Base-by-base conservation (phyloP, 2,329 filamentous ascomycete genomes). In the Colletotrichum chlorophyti region DNA sequence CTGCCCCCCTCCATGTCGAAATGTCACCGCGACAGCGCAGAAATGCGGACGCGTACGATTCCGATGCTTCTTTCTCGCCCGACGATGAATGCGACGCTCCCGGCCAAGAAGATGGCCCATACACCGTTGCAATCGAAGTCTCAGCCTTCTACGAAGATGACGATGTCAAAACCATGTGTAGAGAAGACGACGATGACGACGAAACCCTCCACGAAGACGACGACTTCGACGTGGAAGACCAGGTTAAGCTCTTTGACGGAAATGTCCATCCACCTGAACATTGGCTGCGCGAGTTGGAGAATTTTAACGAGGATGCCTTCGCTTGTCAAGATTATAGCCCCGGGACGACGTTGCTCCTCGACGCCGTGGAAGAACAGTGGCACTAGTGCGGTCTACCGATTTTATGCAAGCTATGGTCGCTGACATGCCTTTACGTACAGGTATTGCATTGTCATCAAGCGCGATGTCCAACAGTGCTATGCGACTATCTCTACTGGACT, bases 181-280 rank as follows among this genome's bases (percentile, higher is more conserved):
- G 40, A 14, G 45, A 48, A 15, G 19, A 34, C 29, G 29, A 35
- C 29, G 15, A 23, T 11, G 31, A 23, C 3, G 31, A 48, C 31
- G 6, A 12, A 35, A 35, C 31, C 3, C 31, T 34, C 21, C 23
- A 27, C 14, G 19, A 35, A 35, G 32, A 34, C 19, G 45, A 48
- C 17, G 19, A 48, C 29, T 48, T 48, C 31, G 31, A 35, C 8
- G 17, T 48, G 12, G 31, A 48, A 24, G 32, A 48, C 45, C 31
- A 48, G n/a, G 29, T 15, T 26, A 34, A 15, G 31, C 45, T 48
- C 29, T 48, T 35, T 24, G 5, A 48, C 21, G 10, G 45, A 11
- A 48, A 48, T 37, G 19, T 48, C 7, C 45, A 48, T 15, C 45
- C 31, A 48, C 45, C 31, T 34, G 31, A 48, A 35, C 37, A 48